phyloP scores from a whole-genome alignment of 1,284 basidiomycete genomes.

The Papiliotrema nemorosa region DNA sequence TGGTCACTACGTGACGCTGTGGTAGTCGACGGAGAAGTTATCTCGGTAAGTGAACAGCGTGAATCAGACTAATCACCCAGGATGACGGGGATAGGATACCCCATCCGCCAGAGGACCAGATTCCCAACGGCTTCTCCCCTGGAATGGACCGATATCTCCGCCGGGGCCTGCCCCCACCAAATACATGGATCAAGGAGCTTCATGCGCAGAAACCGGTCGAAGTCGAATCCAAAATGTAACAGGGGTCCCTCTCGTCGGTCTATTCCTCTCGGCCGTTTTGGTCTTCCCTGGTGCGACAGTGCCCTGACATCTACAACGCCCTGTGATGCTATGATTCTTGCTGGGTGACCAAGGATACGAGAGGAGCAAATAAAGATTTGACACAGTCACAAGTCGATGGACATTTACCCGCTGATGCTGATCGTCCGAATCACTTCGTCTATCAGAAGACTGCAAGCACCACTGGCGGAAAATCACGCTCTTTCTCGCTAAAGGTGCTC shows the following conservation, averaged over 20 bases:
- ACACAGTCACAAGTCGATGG: background rate
- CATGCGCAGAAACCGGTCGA: background rate
- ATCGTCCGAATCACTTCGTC: too few species aligned
- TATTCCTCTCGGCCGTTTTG: too few species aligned
- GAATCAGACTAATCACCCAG: conserved; percentile 7
- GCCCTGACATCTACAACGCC: too few species aligned
- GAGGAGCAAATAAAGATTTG: background rate
- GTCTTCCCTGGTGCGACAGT: too few species aligned
- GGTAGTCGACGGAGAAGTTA: conserved; percentile 41
- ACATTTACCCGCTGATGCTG: too few species aligned
- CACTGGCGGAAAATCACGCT: too few species aligned
- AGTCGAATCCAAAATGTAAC: background rate
- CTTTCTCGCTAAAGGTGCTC: too few species aligned
- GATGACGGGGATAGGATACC: conserved; percentile 37
- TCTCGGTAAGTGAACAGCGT: conserved; percentile 24
- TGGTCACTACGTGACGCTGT: conserved; percentile 46
- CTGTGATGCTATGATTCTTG: too few species aligned
- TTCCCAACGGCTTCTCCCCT: conserved; percentile 40
- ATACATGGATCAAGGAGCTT: conserved; percentile 2
- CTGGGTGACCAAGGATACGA: too few species aligned
- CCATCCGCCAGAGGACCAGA: conserved; percentile 31
- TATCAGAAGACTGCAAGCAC: too few species aligned
- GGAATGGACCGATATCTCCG: conserved; percentile 40
- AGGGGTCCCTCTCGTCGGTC: background rate
- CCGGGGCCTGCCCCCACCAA: conserved; percentile 13